Evolutionary conservation across 441 rosid genomes (phyloP).

Genomic region (Geranium incanum): DNA sequence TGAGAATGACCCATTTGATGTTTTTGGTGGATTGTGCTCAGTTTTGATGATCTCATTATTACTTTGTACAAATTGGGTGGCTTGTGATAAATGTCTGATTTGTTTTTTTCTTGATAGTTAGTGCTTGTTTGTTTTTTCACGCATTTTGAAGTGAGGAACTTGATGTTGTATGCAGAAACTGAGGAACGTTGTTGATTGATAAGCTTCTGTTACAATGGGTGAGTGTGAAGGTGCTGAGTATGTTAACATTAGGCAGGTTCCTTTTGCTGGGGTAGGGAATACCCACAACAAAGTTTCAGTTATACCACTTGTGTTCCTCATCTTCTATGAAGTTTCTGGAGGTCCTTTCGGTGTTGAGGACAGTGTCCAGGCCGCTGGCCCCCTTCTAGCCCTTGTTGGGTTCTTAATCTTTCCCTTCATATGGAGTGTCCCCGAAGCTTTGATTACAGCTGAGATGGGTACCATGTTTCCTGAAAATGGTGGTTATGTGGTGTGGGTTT

Average conservation of each 20-base stretch:
- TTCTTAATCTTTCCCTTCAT: conserved; percentile 52
- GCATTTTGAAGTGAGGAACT: background rate
- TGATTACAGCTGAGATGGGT: conserved; percentile 67
- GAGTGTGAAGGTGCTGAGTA: conserved; percentile 25
- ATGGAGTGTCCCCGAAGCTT: conserved; percentile 65
- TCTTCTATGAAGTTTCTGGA: conserved; percentile 66
- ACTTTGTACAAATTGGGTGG: too few species aligned
- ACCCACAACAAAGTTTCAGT: conserved; percentile 45
- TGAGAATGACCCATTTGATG: conserved; percentile 1
- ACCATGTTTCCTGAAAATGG: conserved; percentile 71
- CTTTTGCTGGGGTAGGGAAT: conserved; percentile 29
- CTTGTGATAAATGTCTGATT: background rate
- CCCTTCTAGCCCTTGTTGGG: conserved; percentile 49
- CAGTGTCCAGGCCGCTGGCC: conserved; percentile 62
- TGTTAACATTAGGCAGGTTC: conserved; percentile 30
- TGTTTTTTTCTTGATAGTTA: background rate
- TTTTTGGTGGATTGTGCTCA: conserved; percentile 3
- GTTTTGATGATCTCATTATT: too few species aligned
- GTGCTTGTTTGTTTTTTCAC: background rate
- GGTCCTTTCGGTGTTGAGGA: conserved; percentile 71
- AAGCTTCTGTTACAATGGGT: conserved; percentile 23
- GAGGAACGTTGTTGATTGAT: conserved; percentile 27
- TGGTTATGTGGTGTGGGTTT: conserved; percentile 66
- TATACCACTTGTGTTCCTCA: conserved; percentile 54
- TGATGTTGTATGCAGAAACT: conserved; percentile 21